These are phyloP conservation scores for Phylloporus arenicola DNA, from an alignment of 768 basidiomycete species.

Conservation along the genomic window DNA sequence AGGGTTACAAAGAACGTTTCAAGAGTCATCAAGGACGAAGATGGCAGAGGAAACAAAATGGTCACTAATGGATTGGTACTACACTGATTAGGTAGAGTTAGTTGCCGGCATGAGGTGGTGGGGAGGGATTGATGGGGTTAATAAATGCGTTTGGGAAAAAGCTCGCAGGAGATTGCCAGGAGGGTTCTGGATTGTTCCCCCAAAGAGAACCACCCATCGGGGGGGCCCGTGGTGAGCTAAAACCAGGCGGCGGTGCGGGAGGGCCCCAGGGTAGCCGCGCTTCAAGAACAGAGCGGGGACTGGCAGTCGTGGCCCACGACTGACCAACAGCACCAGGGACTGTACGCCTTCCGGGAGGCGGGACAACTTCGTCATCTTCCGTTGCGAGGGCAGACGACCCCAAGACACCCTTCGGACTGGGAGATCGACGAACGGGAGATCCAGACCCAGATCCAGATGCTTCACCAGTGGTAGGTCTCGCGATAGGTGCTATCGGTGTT, in stretches of 20 bases:
- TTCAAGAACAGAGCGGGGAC: conserved; percentile 40
- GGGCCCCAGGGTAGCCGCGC: conserved; percentile 45
- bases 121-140: conserved; percentile 44
- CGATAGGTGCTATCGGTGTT: conserved; percentile 68
- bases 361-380: conserved; percentile 76
- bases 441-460: conserved; percentile 52
- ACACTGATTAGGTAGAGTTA: conserved; percentile 25
- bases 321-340: conserved; percentile 39
- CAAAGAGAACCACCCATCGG: conserved; percentile 37
- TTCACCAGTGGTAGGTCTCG: conserved; percentile 37
- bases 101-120: conserved; percentile 38
- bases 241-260: conserved; percentile 32
- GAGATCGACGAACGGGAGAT: conserved; percentile 48
- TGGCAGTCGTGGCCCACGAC: conserved; percentile 44
- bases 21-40: not conserved
- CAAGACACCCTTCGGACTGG: conserved; percentile 59
- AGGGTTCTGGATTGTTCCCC: conserved; percentile 37
- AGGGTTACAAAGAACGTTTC: conserved; percentile 9
- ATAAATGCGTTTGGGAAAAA: conserved; percentile 48
- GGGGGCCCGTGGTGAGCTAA: conserved; percentile 32
- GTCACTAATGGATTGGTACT: conserved; percentile 15
- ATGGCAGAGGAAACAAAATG: not conserved
- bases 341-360: conserved; percentile 41
- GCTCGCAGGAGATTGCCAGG: conserved; percentile 46
- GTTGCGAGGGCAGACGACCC: conserved; percentile 75